Evolutionary conservation across 768 basidiomycete genomes (phyloP), one percentile per base, ranked within the genome.

Genomic region (Mycena latifolia): DNA sequence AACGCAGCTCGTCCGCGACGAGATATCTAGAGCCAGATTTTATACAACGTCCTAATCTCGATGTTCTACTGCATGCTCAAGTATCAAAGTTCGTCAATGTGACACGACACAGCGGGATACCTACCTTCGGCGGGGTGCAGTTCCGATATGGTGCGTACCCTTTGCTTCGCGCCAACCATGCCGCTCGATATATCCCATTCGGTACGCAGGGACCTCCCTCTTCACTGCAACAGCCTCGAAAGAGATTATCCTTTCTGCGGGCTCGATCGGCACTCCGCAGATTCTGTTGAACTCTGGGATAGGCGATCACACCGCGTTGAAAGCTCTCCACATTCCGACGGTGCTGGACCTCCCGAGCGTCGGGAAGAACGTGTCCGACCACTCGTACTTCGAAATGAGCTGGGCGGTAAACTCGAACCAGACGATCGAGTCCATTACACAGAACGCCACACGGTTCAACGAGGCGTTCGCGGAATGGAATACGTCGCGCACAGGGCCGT

Each of bases 231-330:
- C 55, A 5, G 77, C 77, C 0, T 45, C 27, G 2, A 77, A 74
- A 37, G 78, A 79, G 41, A 53, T 79, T 28, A 76, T 79, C 25
- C 65, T 79, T 15, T 77, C 11, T 77, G 78, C 12, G n/a, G 41
- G 41, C 3, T 57, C 77, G 4, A 65, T 77, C 61, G 74, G 73
- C 20, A 33, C 52, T 9, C 52, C 52, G 10, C 35, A 33, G 52
- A 24, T 53, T 25, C 33, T 53, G n/a, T 24, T 33, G 35, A 33
- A 53, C 33, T 53, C 52, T 4, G 41, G 41, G 20, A 10, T 43
- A 6, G 41, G 41, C n/a, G 41, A 20, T n/a, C 41, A 43, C 41
- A 6, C 18, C 18, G 10, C 41, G 4, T 10, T 43, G n/a, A 43
- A n/a, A 20, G 41, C 41, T 5, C 20, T 43, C 41, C 20, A 20